A percentile compares a stretch with the other conserved stretches of the same genome.
Evolutionary conservation across 148 eudicot species (phyloP).

Genomic region (Camellia lanceoleosa): DNA sequence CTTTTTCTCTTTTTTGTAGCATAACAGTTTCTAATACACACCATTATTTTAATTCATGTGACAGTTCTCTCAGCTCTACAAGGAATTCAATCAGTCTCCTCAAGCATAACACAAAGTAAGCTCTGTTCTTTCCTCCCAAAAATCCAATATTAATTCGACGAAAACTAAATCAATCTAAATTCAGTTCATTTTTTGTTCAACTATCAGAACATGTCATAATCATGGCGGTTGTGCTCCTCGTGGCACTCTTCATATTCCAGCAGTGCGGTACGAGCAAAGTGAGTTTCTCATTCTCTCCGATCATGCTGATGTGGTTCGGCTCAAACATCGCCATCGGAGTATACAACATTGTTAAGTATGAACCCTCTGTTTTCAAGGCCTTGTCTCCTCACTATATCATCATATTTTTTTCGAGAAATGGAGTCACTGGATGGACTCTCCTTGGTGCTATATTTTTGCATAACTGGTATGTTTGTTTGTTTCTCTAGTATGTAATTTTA

Average conservation of each 20-base stretch:
- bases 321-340: constrained; percentile 24
- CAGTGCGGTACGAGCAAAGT: constrained; percentile 34
- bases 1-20: background rate
- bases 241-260: constrained; percentile 27
- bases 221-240: constrained; percentile 23
- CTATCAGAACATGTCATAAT: constrained; percentile 17
- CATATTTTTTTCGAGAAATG: constrained; percentile 24
- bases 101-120: constrained; percentile 35
- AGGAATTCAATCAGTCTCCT: constrained; percentile 26
- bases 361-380: constrained; percentile 33
- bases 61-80: constrained; percentile 38
- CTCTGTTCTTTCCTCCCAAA: background rate
- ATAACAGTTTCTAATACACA: too few relatives aligned
- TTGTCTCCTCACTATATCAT: constrained; percentile 33
- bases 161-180: too few relatives aligned
- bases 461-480: constrained; percentile 23
- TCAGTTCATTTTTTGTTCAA: too few relatives aligned
- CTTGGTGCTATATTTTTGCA: constrained; percentile 35
- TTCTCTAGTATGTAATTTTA: background rate
- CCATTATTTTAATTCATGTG: background rate
- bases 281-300: constrained; percentile 32
- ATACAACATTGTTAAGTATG: constrained; percentile 23
- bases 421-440: constrained; percentile 19
- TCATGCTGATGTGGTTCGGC: constrained; percentile 29
- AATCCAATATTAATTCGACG: too few relatives aligned